These are phyloP conservation scores for Sugiyamaella chiloensis DNA, from an alignment of 805 yeast genomes.

Conservation along the genomic window DNA sequence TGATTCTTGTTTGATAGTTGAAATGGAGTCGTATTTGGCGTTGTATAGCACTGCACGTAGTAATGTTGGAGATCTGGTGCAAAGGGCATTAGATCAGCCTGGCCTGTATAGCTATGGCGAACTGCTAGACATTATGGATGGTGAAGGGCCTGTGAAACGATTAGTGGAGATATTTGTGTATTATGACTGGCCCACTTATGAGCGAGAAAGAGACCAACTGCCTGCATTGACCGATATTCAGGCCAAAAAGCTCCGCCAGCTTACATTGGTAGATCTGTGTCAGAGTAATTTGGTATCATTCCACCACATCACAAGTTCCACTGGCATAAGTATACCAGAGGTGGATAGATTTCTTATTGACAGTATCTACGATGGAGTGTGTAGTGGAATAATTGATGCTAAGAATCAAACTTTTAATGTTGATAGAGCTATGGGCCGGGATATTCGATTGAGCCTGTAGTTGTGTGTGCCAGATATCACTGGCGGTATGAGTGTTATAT, in stretches of 20 bases:
- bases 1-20: too few species aligned
- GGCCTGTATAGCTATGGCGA: neutral
- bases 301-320: constrained; percentile 10
- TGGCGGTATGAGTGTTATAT: too few species aligned
- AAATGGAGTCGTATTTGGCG: neutral
- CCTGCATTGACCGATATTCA: constrained; percentile 17
- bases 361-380: constrained; percentile 25
- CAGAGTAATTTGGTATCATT: constrained; percentile 16
- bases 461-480: too few species aligned
- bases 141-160: constrained; percentile 9
- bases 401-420: constrained; percentile 20
- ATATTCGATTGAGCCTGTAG: too few species aligned
- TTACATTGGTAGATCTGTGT: constrained; percentile 23
- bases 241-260: constrained; percentile 24
- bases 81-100: neutral
- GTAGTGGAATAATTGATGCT: constrained; percentile 28
- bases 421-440: constrained; percentile 20
- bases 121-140: neutral
- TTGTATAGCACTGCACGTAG: neutral
- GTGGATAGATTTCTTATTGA: constrained; percentile 26
- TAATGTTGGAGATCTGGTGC: neutral
- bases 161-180: constrained; percentile 21
- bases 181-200: constrained; percentile 22
- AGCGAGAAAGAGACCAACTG: neutral
- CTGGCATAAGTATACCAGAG: neutral